Conservation (phyloP, 371 early-diverging fungal species). For the Mucor plumbeus region DNA sequence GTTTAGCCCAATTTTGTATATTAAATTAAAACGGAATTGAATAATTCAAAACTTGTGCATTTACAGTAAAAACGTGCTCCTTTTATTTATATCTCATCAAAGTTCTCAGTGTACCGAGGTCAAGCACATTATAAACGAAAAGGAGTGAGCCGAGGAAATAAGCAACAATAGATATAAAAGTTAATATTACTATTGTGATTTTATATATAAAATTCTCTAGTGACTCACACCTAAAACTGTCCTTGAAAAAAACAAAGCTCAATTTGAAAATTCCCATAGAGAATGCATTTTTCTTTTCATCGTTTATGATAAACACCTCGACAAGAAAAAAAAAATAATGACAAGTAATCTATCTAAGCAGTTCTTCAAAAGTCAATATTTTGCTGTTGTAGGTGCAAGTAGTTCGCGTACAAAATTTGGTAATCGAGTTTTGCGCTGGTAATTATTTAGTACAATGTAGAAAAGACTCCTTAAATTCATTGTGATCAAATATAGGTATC, state of each 20-base stretch:
- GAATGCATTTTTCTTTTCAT: not conserved
- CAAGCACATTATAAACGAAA: not conserved
- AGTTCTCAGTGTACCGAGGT: not conserved
- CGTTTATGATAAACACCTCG: not conserved
- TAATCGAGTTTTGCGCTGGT: conserved; percentile 79
- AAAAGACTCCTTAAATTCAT: conserved; percentile 8
- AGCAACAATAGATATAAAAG: not conserved
- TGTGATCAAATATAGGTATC: conserved; percentile 37
- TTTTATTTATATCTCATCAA: not conserved
- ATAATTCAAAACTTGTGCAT: not conserved
- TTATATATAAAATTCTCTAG: too few relatives aligned
- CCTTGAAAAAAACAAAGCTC: not conserved
- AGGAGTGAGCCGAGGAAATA: not conserved
- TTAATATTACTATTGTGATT: too few relatives aligned
- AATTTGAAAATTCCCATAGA: not conserved
- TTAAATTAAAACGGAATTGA: conserved; percentile 4
- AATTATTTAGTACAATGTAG: conserved; percentile 15
- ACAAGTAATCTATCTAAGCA: conserved; percentile 20
- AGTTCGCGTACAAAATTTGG: conserved; percentile 76
- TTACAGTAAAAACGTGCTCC: not conserved
- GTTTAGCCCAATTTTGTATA: not conserved
- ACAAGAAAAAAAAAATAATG: not conserved
- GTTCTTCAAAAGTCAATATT: conserved; percentile 46
- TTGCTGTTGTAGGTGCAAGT: conserved; percentile 82
- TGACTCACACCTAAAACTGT: not conserved